Evolutionary conservation across 2,329 filamentous ascomycete species (phyloP).

Genomic region (Nakataea oryzae): DNA sequence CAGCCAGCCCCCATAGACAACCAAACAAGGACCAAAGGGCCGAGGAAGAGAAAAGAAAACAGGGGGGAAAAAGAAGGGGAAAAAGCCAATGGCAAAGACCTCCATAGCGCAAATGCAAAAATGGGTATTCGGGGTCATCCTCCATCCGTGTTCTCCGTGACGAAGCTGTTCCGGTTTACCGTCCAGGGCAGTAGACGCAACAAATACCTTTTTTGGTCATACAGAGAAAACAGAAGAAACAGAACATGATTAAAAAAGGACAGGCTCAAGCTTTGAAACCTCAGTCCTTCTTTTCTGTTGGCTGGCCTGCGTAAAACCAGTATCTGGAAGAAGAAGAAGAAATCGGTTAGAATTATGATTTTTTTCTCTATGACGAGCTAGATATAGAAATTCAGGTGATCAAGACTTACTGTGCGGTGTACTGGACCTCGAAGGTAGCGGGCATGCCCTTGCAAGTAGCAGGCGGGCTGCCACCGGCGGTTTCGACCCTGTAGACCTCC

Average conservation of each 20-base stretch:
- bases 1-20: not conserved
- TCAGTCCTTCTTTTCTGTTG: not conserved
- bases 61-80: not conserved
- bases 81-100: not conserved
- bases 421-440: conserved; percentile 61
- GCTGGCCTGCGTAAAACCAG: conserved; percentile 23
- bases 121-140: not conserved
- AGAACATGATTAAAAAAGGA: too few species aligned
- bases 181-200: too few species aligned
- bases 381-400: not conserved
- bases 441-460: conserved; percentile 58
- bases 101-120: not conserved
- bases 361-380: not conserved
- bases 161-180: not conserved
- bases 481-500: conserved; percentile 76
- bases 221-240: too few species aligned
- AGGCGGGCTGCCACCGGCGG: conserved; percentile 70
- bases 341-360: not conserved
- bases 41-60: not conserved
- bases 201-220: too few species aligned
- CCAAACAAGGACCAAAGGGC: not conserved
- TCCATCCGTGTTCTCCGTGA: not conserved
- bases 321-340: conserved; percentile 16
- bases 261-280: not conserved
- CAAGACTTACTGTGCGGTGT: conserved; percentile 69